Conservation (phyloP, 2,329 filamentous ascomycete genomes). For the Trichoderma sp. region DNA sequence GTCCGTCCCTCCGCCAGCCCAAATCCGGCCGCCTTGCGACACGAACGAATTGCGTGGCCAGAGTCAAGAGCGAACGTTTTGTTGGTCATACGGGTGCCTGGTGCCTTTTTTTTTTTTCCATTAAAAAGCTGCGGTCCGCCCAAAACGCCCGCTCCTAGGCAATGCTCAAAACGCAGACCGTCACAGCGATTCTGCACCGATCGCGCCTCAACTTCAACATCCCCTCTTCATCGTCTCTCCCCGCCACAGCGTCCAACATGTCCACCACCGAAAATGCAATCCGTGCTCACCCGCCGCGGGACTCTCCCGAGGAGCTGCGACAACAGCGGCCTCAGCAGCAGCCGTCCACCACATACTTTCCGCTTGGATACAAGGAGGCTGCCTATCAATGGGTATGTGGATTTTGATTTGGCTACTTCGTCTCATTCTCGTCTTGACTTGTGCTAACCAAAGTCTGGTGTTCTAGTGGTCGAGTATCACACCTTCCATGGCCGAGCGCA, state of each 20-base stretch:
- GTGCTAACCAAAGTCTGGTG: background rate
- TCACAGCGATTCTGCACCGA: conserved; percentile 39
- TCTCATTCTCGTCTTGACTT: background rate
- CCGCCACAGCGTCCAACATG: conserved; percentile 30
- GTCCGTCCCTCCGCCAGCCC: conserved; percentile 13
- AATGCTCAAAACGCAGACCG: conserved; percentile 45
- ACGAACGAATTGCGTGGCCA: conserved; percentile 10
- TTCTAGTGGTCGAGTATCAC: conserved; percentile 79
- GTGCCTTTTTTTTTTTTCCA: background rate
- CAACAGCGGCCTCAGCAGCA: conserved; percentile 30
- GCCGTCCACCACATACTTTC: conserved; percentile 58
- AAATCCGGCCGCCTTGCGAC: conserved; percentile 17
- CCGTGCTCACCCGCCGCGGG: conserved; percentile 21
- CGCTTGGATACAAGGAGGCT: conserved; percentile 86
- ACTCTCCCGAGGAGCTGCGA: conserved; percentile 23
- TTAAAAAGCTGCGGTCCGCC: conserved; percentile 1
- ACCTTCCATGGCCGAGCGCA: conserved; percentile 79
- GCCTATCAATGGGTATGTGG: conserved; percentile 80
- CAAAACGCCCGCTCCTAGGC: conserved; percentile 26
- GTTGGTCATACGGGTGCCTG: conserved; percentile 16
- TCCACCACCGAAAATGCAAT: conserved; percentile 32
- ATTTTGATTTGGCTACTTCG: background rate
- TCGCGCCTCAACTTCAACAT: conserved; percentile 39
- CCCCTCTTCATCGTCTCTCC: conserved; percentile 5
- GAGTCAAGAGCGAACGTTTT: background rate